Evolutionary conservation across 164 flowering plant genomes (phyloP).

Genomic region (Vitis cinerea): DNA sequence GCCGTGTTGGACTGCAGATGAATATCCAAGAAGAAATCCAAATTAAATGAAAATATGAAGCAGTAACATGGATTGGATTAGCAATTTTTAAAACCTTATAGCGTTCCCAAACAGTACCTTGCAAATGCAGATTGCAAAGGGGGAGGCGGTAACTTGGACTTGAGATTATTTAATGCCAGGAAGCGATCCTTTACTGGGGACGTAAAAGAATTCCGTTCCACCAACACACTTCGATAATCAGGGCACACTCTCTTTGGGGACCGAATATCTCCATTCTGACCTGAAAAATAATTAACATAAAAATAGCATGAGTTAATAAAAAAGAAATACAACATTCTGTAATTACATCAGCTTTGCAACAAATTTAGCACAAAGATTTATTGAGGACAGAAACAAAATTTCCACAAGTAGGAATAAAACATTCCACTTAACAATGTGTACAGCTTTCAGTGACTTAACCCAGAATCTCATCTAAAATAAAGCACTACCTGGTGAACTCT

Average conservation of each 20-base stretch:
- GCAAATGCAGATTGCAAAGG: constrained; percentile 88
- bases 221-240: constrained; percentile 72
- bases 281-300: constrained; percentile 28
- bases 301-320: not conserved
- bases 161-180: constrained; percentile 49
- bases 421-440: too few relatives aligned
- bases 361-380: too few relatives aligned
- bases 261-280: constrained; percentile 66
- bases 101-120: constrained; percentile 43
- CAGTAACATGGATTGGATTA: not conserved
- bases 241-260: constrained; percentile 87
- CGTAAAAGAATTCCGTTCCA: constrained; percentile 82
- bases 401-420: too few relatives aligned
- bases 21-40: not conserved
- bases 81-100: not conserved
- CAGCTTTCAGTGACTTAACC: too few relatives aligned
- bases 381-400: too few relatives aligned
- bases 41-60: not conserved
- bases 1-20: constrained; percentile 77
- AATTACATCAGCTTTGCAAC: too few relatives aligned
- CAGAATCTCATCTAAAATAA: not conserved
- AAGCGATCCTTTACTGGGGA: constrained; percentile 92
- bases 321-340: too few relatives aligned
- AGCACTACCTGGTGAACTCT: constrained; percentile 47
- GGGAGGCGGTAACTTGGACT: constrained; percentile 61